Evolutionary conservation across 2,329 filamentous ascomycete genomes (phyloP).

Genomic region (Pseudocercospora vitis): DNA sequence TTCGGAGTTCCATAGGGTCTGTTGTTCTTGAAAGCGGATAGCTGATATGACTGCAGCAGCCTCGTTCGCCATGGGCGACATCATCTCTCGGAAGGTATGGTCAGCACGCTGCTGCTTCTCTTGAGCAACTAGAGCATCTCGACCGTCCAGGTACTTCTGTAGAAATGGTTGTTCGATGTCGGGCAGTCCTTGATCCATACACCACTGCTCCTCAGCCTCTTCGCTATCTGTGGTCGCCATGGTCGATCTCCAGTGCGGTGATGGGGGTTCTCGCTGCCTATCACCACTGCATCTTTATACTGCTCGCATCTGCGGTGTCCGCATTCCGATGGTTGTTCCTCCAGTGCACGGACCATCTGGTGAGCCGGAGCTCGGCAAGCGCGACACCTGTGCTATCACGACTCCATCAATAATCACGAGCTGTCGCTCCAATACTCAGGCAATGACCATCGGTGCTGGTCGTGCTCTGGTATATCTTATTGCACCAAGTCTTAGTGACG

Average conservation of each 20-base stretch:
- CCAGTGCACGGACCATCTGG: background rate
- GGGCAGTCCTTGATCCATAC: conserved; percentile 44
- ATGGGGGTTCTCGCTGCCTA: too few species aligned
- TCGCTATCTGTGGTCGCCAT: background rate
- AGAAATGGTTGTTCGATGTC: conserved; percentile 70
- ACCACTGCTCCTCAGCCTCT: conserved; percentile 40
- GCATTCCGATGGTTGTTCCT: too few species aligned
- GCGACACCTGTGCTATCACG: too few species aligned
- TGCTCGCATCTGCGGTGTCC: too few species aligned
- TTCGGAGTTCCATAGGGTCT: conserved; percentile 71
- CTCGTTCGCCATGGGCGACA: conserved; percentile 75
- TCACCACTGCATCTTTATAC: too few species aligned
- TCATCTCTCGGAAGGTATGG: conserved; percentile 67
- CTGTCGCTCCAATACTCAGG: too few species aligned
- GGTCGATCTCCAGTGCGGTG: background rate
- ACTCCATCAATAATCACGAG: conserved; percentile 2
- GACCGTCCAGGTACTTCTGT: conserved; percentile 74
- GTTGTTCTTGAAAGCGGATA: conserved; percentile 75
- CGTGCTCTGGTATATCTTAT: background rate
- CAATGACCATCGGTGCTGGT: background rate
- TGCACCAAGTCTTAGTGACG: background rate
- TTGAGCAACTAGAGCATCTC: conserved; percentile 72
- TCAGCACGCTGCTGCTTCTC: conserved; percentile 82
- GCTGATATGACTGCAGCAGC: conserved; percentile 77
- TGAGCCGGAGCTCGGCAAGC: conserved; percentile 1